phyloP scores from a whole-genome alignment of 176 grass and related monocot genomes.

The Eleusine indica region DNA sequence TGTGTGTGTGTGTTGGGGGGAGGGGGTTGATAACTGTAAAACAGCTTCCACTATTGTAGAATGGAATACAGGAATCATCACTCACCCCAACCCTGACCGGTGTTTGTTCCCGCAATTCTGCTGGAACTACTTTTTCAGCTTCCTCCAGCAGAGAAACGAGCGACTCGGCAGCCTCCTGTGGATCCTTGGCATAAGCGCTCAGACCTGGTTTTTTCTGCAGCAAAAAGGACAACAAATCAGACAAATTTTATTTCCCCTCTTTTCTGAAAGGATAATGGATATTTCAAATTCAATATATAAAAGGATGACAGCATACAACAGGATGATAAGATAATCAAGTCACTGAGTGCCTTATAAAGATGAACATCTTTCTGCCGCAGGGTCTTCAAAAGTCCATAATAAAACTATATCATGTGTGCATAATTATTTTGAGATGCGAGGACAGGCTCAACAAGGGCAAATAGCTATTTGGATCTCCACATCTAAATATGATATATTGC shows the following conservation, averaged over 20 bases:
- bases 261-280: background rate
- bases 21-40: background rate
- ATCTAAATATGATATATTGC: background rate
- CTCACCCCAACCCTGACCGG: conserved; percentile 95
- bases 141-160: conserved; percentile 80
- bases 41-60: background rate
- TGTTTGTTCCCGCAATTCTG: conserved; percentile 67
- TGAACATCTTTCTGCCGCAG: conserved; percentile 16
- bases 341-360: conserved; percentile 11
- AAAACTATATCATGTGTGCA: conserved; percentile 8
- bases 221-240: conserved; percentile 40
- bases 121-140: conserved; percentile 80
- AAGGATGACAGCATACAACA: conserved; percentile 3
- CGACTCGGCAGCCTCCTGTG: conserved; percentile 85
- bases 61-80: conserved; percentile 32
- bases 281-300: conserved; percentile 32
- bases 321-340: background rate
- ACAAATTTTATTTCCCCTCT: background rate
- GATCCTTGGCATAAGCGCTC: conserved; percentile 76
- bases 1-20: too few species aligned
- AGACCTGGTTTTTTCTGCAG: conserved; percentile 77
- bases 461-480: background rate
- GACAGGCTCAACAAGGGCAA: conserved; percentile 20
- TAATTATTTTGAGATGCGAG: conserved; percentile 3
- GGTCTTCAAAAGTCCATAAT: conserved; percentile 12